These are phyloP conservation scores for Trichoderma sp. DNA, from an alignment of 2,329 filamentous ascomycete genomes.

Conservation along the genomic window DNA sequence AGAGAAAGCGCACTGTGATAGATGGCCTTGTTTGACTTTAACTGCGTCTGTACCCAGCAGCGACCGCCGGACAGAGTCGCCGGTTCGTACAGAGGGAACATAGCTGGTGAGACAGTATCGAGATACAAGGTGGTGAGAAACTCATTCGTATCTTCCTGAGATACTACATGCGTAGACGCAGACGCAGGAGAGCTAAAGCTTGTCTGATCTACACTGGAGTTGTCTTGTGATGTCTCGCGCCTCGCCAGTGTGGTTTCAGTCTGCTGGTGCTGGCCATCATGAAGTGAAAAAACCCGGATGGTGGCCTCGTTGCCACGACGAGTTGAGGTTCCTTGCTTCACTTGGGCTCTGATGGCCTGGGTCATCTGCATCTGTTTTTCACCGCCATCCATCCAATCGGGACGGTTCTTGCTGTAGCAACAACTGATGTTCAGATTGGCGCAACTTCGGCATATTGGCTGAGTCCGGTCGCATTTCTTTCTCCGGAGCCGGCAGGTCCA, in stretches of 20 bases:
- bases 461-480: constrained; percentile 53
- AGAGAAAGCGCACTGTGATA: constrained; percentile 52
- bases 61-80: constrained; percentile 49
- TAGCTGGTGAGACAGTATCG: constrained; percentile 48
- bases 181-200: neutral
- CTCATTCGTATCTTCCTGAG: neutral
- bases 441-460: constrained; percentile 48
- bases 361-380: constrained; percentile 30
- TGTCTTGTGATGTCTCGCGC: neutral
- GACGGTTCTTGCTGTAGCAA: constrained; percentile 45
- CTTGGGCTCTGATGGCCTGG: constrained; percentile 27
- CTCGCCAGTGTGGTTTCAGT: neutral
- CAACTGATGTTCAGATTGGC: constrained; percentile 50
- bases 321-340: constrained; percentile 29
- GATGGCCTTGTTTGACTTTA: constrained; percentile 50
- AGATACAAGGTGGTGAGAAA: constrained; percentile 30
- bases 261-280: neutral
- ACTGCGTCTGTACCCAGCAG: constrained; percentile 53
- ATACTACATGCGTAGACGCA: neutral
- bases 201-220: neutral
- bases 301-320: constrained; percentile 34
- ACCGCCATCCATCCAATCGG: constrained; percentile 50
- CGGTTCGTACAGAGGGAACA: constrained; percentile 58
- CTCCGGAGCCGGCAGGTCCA: constrained; percentile 58
- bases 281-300: neutral